A percentile compares a stretch with the other conserved stretches of the same genome.
Conservation (phyloP, 2,329 filamentous ascomycete species). For the Pleomassaria siparia region DNA sequence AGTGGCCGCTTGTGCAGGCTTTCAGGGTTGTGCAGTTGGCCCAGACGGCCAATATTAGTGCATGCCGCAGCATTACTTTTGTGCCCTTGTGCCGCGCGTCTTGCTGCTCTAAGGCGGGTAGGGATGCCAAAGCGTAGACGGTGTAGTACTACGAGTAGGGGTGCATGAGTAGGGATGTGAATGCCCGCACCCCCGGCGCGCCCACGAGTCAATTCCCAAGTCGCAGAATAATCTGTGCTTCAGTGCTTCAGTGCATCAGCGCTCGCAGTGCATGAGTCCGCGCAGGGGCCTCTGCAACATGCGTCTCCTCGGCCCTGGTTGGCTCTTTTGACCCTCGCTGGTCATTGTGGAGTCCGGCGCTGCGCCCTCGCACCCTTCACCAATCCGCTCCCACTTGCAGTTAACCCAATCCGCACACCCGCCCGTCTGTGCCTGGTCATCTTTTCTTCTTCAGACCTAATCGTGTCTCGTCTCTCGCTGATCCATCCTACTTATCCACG, state of each 20-base stretch:
- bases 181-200: slow-evolving; percentile 15
- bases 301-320: slow-evolving; percentile 32
- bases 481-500: slow-evolving; percentile 45
- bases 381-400: slow-evolving; percentile 25
- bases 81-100: slow-evolving; percentile 41
- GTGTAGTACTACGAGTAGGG: no score
- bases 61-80: slow-evolving; percentile 30
- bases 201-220: slow-evolving; percentile 39
- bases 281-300: slow-evolving; percentile 35
- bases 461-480: slow-evolving; percentile 43
- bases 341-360: slow-evolving; percentile 38
- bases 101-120: slow-evolving; percentile 35
- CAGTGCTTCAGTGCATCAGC: no score
- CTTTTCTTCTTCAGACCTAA: slow-evolving; percentile 46
- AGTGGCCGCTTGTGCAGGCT: slow-evolving; percentile 24
- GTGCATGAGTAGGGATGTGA: no score
- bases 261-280: slow-evolving; percentile 40
- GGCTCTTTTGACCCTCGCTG: slow-evolving; percentile 17
- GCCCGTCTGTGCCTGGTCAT: slow-evolving; percentile 43
- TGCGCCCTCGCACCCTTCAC: slow-evolving; percentile 35
- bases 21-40: slow-evolving; percentile 38
- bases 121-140: no score
- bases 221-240: slow-evolving; percentile 32
- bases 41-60: slow-evolving; percentile 35
- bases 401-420: slow-evolving; percentile 42